Base-by-base conservation (phyloP, 371 early-diverging fungal genomes). In the Chytridium lagenaria region DNA sequence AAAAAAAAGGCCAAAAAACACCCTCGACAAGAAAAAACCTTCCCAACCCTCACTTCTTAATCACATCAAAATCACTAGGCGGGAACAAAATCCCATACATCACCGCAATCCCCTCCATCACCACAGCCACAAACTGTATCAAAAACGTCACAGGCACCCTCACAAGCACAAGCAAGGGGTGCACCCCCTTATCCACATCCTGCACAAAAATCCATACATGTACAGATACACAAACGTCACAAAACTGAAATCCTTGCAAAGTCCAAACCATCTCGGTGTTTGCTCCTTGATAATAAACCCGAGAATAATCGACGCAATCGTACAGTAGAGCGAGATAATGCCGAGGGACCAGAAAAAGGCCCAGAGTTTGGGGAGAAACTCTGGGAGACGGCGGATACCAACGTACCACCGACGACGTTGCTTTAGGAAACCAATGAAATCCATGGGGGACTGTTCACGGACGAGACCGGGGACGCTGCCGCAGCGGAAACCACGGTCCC, bases 391-490 rank as follows among this genome's bases (percentile, higher is more conserved):
- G 22, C 82, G 77, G 68, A 86, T 86, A 49, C 86, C 86, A 67
- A 86, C 82, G 75, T 80, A 86, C 86, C 86, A 86, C 23, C 86
- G 71, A 26, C 86, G 70, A 22, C 86, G 79, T 67, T 86, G 86
- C 78, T 86, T 86, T 72, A 86, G 55, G 76, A 86, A 86, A 49
- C 80, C 84, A 44, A 83, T 80, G 49, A 84, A 68, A 50, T 80
- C 81, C 52, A 78, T 30, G n/a, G 86, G 86, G 23, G 80, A 79
- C 72, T 86, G 86, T 70, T 86, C 86, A 38, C 86, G 81, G 34
- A 86, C 74, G 36, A 86, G 64, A 12, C 83, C 86, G 59, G 82
- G 78, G 22, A 86, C 75, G 57, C 78, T 78, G 31, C 84, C 83
- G 73, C 86, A 86, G 39, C 75, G 74, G 80, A 80, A 86, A 15